Evolutionary conservation across 306 rosid species (phyloP).

Genomic region (Mucuna pruriens): DNA sequence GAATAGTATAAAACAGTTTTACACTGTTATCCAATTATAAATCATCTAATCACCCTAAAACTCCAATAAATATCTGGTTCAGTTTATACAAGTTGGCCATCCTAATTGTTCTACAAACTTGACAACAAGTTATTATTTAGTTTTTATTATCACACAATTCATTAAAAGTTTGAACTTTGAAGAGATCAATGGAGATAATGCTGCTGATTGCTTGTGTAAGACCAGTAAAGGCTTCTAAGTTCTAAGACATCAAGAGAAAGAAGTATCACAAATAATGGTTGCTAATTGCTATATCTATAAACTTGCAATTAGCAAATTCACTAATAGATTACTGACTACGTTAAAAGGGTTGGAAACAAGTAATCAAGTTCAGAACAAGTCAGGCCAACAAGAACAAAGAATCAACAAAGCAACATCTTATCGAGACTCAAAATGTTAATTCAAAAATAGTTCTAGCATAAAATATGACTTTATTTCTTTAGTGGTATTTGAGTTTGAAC

Average conservation of each 20-base stretch:
- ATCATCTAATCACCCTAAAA: not conserved
- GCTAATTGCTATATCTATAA: not conserved
- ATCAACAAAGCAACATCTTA: not conserved
- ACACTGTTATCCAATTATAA: no score
- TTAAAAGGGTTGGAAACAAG: not conserved
- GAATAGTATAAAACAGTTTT: no score
- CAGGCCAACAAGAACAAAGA: not conserved
- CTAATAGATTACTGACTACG: not conserved
- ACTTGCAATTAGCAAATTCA: not conserved
- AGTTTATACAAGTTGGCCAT: not conserved
- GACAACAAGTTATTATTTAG: not conserved
- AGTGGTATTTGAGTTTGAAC: not conserved
- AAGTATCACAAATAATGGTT: not conserved
- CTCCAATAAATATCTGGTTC: not conserved
- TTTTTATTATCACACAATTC: not conserved
- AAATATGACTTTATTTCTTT: not conserved
- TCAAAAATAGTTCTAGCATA: not conserved
- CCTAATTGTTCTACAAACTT: not conserved
- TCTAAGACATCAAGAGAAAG: not conserved
- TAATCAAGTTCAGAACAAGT: not conserved
- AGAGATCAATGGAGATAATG: not conserved
- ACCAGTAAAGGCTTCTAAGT: not conserved
- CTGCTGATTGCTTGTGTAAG: not conserved
- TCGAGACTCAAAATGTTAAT: not conserved
- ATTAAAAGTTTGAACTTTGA: not conserved